phyloP scores from a whole-genome alignment of 371 early-diverging fungal genomes.

The Apophysomyces ossiformis region DNA sequence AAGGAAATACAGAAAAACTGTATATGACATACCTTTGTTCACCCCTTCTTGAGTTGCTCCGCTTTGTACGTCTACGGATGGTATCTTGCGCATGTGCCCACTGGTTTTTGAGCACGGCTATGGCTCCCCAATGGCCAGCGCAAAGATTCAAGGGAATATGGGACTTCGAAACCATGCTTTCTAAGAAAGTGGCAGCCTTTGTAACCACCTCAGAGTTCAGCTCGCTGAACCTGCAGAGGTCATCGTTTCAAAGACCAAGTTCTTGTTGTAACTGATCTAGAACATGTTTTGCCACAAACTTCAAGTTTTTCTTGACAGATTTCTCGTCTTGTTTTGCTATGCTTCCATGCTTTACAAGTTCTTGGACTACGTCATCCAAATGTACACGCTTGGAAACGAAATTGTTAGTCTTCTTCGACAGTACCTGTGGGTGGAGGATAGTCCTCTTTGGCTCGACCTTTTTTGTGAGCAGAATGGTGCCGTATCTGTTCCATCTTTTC shows the following conservation, averaged over 20 bases:
- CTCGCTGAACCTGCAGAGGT: neutral
- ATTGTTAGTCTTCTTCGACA: neutral
- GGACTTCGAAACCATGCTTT: neutral
- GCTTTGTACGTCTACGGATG: neutral
- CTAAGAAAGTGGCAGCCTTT: neutral
- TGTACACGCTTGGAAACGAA: neutral
- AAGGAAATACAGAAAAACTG: neutral
- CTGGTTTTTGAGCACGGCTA: constrained; percentile 4
- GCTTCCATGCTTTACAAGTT: neutral
- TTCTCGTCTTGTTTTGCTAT: neutral
- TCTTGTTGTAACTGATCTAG: neutral
- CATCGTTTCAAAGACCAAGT: neutral
- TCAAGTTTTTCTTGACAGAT: neutral
- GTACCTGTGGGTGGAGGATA: neutral
- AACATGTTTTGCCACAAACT: neutral
- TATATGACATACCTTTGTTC: neutral
- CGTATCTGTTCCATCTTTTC: neutral
- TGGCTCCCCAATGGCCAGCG: neutral
- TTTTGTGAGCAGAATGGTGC: neutral
- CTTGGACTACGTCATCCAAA: neutral
- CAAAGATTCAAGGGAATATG: constrained; percentile 2
- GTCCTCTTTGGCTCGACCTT: neutral
- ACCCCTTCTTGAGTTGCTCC: neutral
- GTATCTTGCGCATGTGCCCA: neutral
- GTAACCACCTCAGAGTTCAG: neutral